A percentile compares a stretch with the other conserved stretches of the same genome.
These are phyloP conservation scores for Passiflora organensis DNA, from an alignment of 345 rosid genomes.

Conservation along the genomic window DNA sequence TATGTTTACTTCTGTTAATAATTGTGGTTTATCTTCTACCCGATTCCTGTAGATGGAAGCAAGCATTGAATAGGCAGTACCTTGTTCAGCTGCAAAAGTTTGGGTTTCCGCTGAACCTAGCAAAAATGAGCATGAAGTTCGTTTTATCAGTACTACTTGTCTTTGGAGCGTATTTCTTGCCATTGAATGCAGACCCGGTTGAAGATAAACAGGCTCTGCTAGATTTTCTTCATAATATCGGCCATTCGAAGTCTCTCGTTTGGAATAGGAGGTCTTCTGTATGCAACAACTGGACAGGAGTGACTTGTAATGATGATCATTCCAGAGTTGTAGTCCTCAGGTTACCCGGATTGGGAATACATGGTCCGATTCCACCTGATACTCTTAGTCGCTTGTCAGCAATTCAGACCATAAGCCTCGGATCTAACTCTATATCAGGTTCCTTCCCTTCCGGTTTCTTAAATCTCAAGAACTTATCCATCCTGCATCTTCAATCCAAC, in stretches of 20 bases:
- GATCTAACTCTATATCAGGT: constrained; percentile 31
- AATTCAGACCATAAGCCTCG: constrained; percentile 34
- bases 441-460: constrained; percentile 36
- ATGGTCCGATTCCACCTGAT: constrained; percentile 29
- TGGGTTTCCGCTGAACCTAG: too few relatives aligned
- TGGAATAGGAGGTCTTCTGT: constrained; percentile 28
- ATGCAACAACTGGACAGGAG: constrained; percentile 32
- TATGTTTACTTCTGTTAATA: constrained; percentile 9
- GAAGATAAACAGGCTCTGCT: constrained; percentile 39
- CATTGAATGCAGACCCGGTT: constrained; percentile 30
- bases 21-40: constrained; percentile 5
- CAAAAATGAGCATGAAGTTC: constrained; percentile 25
- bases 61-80: constrained; percentile 11
- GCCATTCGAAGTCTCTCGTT: constrained; percentile 20
- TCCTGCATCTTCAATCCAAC: constrained; percentile 34
- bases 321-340: constrained; percentile 27
- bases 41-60: constrained; percentile 17
- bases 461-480: constrained; percentile 15
- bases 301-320: constrained; percentile 26
- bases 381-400: constrained; percentile 34
- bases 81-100: too few relatives aligned
- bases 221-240: constrained; percentile 22
- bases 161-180: constrained; percentile 31
- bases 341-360: constrained; percentile 34
- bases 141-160: constrained; percentile 29